phyloP scores from a whole-genome alignment of 148 eudicot genomes.

The Silene uniflora region DNA sequence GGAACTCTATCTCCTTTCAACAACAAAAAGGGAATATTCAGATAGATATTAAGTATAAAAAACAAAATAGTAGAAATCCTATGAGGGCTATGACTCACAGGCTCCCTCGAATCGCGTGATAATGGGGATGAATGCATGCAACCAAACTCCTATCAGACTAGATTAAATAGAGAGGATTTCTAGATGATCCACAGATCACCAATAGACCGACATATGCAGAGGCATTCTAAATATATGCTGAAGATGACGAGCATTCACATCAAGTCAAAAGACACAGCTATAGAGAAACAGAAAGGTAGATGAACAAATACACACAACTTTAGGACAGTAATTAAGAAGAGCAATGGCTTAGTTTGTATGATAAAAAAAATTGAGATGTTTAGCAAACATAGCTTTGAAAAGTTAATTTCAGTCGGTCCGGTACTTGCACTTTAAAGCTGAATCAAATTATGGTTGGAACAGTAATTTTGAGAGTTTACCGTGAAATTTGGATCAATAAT shows the following conservation, averaged over 20 bases:
- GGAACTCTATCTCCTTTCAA: no score
- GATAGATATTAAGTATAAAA: no score
- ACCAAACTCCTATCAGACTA: no score
- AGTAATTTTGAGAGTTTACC: constrained; percentile 29
- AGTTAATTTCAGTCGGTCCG: constrained; percentile 1
- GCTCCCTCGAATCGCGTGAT: no score
- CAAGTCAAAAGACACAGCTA: constrained; percentile 29
- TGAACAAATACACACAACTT: constrained; percentile 17
- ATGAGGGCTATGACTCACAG: no score
- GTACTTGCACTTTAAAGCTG: constrained; percentile 3
- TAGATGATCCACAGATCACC: not conserved
- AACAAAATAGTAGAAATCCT: no score
- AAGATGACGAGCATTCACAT: constrained; percentile 32
- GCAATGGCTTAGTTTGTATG: constrained; percentile 19
- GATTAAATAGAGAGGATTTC: no score
- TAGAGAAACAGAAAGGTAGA: constrained; percentile 25
- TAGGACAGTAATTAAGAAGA: constrained; percentile 1
- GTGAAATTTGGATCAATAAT: constrained; percentile 57
- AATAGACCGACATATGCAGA: constrained; percentile 8
- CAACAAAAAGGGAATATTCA: no score
- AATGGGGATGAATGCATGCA: no score
- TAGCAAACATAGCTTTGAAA: constrained; percentile 11
- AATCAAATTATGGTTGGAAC: not conserved
- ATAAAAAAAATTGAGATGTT: constrained; percentile 14
- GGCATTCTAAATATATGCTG: constrained; percentile 19